Evolutionary conservation across 495 filamentous ascomycete species (phyloP), one percentile per base, ranked within the genome.

Genomic region (Penicillium cinerascens): DNA sequence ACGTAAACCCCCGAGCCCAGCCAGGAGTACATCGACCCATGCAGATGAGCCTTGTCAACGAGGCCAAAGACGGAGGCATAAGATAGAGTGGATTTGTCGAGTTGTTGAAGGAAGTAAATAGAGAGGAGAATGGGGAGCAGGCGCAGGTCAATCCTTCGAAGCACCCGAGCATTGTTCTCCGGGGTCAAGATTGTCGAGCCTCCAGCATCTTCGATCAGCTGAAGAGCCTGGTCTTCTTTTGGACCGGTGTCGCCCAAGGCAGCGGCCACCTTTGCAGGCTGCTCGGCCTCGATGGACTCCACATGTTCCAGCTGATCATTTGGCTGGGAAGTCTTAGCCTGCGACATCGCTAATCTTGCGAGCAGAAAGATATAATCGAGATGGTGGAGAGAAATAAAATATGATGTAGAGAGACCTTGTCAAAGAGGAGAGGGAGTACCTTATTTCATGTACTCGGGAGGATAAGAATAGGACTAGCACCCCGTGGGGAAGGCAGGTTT

Each of bases 71-170:
- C 67, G 6, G 68, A 72, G 0, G 76, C 78, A 63, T 82, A 83
- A 5, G 75, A 76, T 3, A 83, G 68, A 1, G 79, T 80, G 2
- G 78, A 78, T 51, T 83, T 83, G 66, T 84, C 81, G 18, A 83
- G 70, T 52, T 78, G 78, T 41, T 82, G 78, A 3, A 84, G 60
- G 44, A 72, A 72, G 57, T 74, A 76, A 42, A 74, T 70, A 8
- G 63, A 66, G 8, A 72, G 47, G 3, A 76, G 59, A 44, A 78
- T 73, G 3, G 81, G 81, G 54, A 84, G 73, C 4, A 84, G 46
- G 44, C 78, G 65, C 35, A 72, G 57, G 53, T 84, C 81, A 40
- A 84, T 84, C 60, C 77, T 76, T 20, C 71, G 66, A 41, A 82
- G 66, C 20, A 74, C 70, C 25, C 73, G 70, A 16, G 67, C 72